A percentile compares a stretch with the other conserved stretches of the same genome.
phyloP scores from a whole-genome alignment of 2,329 filamentous ascomycete genomes.

The Pyrenochaeta sp. region DNA sequence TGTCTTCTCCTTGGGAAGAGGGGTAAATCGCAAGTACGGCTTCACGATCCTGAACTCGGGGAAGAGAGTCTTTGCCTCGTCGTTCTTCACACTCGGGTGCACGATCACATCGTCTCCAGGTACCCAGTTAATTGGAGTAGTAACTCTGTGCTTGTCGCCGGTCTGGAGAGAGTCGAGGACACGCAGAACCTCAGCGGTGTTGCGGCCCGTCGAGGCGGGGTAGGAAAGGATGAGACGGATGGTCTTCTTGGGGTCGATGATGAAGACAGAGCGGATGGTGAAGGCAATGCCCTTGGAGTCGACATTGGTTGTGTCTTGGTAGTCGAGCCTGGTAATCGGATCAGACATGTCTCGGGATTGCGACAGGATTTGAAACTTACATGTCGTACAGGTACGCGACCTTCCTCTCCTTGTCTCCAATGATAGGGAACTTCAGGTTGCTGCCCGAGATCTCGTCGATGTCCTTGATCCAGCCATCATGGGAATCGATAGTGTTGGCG shows the following conservation, averaged over 20 bases:
- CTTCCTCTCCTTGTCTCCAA: conserved; percentile 62
- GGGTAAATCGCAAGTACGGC: conserved; percentile 69
- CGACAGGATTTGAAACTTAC: conserved; percentile 33
- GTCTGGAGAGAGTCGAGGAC: conserved; percentile 63
- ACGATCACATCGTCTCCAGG: conserved; percentile 69
- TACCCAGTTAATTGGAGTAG: conserved; percentile 70
- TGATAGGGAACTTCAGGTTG: conserved; percentile 61
- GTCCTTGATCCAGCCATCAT: conserved; percentile 62
- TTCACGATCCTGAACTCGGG: conserved; percentile 69
- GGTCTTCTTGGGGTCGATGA: conserved; percentile 71
- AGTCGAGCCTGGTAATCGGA: conserved; percentile 53
- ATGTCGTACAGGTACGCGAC: conserved; percentile 62
- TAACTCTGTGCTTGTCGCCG: conserved; percentile 67
- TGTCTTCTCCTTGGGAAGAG: conserved; percentile 66
- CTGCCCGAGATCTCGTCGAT: conserved; percentile 61
- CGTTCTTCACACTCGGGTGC: conserved; percentile 65
- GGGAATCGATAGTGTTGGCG: conserved; percentile 61
- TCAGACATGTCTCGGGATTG: conserved; percentile 22
- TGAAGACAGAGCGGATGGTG: conserved; percentile 71
- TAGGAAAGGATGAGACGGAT: conserved; percentile 70
- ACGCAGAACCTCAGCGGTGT: conserved; percentile 62
- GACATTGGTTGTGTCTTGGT: conserved; percentile 67
- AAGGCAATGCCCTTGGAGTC: conserved; percentile 66
- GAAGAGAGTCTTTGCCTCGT: conserved; percentile 67
- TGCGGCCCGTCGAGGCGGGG: conserved; percentile 68